Evolutionary conservation across 768 basidiomycete genomes (phyloP), one percentile per base, ranked within the genome.

Genomic region (Hemileccinum rubropunctum): DNA sequence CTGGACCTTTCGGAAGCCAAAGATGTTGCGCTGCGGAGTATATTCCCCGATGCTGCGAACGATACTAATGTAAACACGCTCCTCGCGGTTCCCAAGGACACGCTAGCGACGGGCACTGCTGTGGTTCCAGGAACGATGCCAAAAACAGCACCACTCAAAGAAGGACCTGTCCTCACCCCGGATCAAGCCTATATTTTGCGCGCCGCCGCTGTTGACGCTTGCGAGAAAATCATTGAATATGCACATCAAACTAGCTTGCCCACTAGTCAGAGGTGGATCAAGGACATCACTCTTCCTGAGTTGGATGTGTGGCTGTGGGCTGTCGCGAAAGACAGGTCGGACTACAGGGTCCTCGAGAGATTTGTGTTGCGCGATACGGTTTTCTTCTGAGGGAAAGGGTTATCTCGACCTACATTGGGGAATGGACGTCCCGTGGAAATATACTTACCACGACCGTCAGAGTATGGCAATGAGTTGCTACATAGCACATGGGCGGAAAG

Each of bases 221-320:
- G 88, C 60, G 83, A 89, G 59, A 67, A 79, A 51, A 85, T 91
- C 34, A 71, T 85, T 14, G 71, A 80, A 45, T 67, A 65, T 26
- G 86, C 83, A 15, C 77, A 66, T 48, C 69, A 65, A 35, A 46
- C 54, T n/a, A 33, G 46, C 33, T 36, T 61, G 33, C 57, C 57
- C 4, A 59, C 58, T 28, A 71, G 62, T 32, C 56, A 72, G 17
- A 59, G 63, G 20, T 85, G 83, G 83, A 58, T 88, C 55, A 76
- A 70, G 47, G 68, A 72, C 3, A 72, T 93, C 32, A 80, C 73
- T 0, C 68, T 82, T 23, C 81, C 84, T 4, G 75, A 80, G 39
- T 53, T 91, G 51, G 85, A 91, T 60, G 78, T 77, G 59, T 93
- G 88, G 88, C 65, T 92, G n/a, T 89, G 90, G 87, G 75, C 81